Base-by-base conservation (phyloP, 257 asterid genomes). In the Penstemon davidsonii region DNA sequence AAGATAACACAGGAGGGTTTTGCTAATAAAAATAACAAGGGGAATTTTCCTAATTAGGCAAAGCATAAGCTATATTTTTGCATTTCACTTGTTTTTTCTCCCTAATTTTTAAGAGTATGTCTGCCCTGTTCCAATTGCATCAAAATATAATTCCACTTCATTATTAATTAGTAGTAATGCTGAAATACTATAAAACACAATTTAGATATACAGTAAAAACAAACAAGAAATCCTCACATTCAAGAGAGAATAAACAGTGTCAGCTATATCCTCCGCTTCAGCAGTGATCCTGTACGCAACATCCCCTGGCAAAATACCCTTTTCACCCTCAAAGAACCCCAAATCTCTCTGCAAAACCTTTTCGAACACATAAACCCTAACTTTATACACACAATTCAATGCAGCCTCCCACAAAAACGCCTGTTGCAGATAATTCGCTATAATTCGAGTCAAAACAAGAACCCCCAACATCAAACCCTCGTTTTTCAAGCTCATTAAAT, bases 371-470 rank as follows among this genome's bases (percentile, higher is more conserved):
- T 68, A 65, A 76, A 86, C 73, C 69, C 98, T 79, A 57, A 90
- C 63, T 36, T 79, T 67, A 68, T 75, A 84, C 59, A 69, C 88
- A 53, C 86, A 92, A 49, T 80, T 85, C 90, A 92, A 55, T 8
- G 98, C 88, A 0, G 97, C 97, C 38, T 85, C 96, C 98, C 96
- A 92, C 41, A 89, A 64, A 68, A 80, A 82, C 38, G 78, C 87
- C 80, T 92, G 95, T 78, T 89, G 97, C 79, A 86, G 51, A 75
- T 87, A 89, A 70, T 56, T 85, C 37, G 88, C 83, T n/a, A 81
- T 47, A 4, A 77, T 77, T 46, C 97, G 83, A 25, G 80, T 77
- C 73, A 82, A 60, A 63, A 83, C 72, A 18, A 87, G 75, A 45
- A 57, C 59, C 55, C 87, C 91, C 68, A 92, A 68, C 2, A 74